Evolutionary conservation across 257 asterid species (phyloP), one percentile per base, ranked within the genome.

Genomic region (Craterostigma plantagineum): DNA sequence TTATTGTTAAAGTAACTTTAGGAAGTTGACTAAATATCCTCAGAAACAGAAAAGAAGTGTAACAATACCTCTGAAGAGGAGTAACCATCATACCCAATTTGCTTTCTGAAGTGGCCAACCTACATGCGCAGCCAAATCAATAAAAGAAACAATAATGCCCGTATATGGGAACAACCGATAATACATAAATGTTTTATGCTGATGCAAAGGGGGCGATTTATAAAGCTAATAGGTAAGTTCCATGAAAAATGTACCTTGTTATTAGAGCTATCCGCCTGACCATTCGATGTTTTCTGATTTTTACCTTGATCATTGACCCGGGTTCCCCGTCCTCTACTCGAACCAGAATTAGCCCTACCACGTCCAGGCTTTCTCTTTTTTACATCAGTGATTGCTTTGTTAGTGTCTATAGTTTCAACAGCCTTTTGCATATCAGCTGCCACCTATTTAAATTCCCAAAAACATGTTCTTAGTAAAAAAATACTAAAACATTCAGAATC

Each of bases 321-420:
- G 52, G 59, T 42, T 59, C 91, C 87, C 12, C 95, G 86, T 37
- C 91, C 93, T 70, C 94, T 77, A 46, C 81, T 81, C 43, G 94
- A 68, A 67, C 64, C 44, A 48, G 76, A 56, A 60, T 48, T 62
- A 44, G 71, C 91, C 72, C 74, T 75, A 7, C 77, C 70, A 64
- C 94, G 94, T 60, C 67, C 73, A 63, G 72, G 87, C 53, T 73
- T 79, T 62, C 64, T 84, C 60, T 63, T 77, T 65, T 57, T 71
- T 58, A 43, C 54, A 59, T 82, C 98, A 47, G 69, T 57, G 51
- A 63, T 63, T 33, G 39, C 62, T 56, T 65, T 79, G 62, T 49
- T 62, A 38, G 63, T 17, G 51, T 82, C 91, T 14, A 58, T 12
- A 16, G 67, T 50, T 48, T 79, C 92, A 40, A 40, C 52, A 53